Base-by-base conservation (phyloP, 176 grass and related monocot genomes). In the Chrysopogon serrulatus region DNA sequence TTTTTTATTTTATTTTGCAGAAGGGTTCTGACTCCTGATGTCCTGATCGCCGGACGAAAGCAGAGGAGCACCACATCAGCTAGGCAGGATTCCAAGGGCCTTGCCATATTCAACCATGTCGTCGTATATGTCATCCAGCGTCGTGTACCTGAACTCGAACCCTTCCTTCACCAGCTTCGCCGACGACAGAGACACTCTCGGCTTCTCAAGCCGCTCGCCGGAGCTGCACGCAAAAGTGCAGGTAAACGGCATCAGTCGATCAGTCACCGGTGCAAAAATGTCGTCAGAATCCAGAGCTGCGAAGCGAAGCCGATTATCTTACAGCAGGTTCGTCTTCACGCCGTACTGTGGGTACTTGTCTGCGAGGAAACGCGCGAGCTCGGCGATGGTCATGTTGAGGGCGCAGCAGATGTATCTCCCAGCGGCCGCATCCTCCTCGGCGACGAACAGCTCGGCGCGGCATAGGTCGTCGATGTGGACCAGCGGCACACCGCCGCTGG, bases 401-500 rank as follows among this genome's bases (percentile, higher is more conserved):
- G 79, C 18, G 63, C 94, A 90, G 63, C 92, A 92, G 77, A 97
- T 83, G 65, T 94, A 94, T 60, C 94, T 65, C 17, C 87, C 91
- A 1, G 68, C 71, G 19, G 92, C 85, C 1, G 66, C n/a, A 2
- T 17, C 83, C 15, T 61, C 76, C 83, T 94, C 94, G 5, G 87
- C 92, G 8, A 94, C 59, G 75, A 97, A 94, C 15, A 94, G 27
- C 78, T 94, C 87, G 13, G 94, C 94, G 67, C 87, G 76, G 87
- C 91, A 92, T 21, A 94, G 37, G 69, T 53, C 49, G 18, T 53
- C 19, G 18, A 53, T 5, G 49, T 53, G 49, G 19, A 53, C 49
- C 18, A 53, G 8, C 49, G 5, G 19, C 19, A 53, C 18, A 2
- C 0, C 2, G 1, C 19, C 49, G 2, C 19, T 19, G 6, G 19